phyloP scores from a whole-genome alignment of 108 stramenopile species.

The Cyclotella cryptica region DNA sequence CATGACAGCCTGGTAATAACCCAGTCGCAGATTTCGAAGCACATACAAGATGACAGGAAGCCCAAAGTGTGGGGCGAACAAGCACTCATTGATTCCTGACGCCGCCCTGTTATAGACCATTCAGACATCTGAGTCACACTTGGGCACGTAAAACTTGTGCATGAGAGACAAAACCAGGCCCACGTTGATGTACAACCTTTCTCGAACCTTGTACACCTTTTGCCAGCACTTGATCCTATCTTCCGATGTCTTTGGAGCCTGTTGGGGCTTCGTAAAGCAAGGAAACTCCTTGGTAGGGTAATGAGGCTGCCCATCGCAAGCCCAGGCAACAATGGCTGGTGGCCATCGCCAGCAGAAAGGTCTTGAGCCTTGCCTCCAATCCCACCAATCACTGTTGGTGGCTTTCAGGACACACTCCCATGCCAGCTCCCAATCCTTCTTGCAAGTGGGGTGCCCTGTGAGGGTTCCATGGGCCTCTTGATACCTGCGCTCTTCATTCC shows the following conservation, averaged over 20 bases:
- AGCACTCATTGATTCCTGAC: slow-evolving; percentile 51
- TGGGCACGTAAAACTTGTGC: slow-evolving; percentile 51
- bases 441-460: no score
- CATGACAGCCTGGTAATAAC: slow-evolving; percentile 43
- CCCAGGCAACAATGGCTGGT: background rate
- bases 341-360: slow-evolving; percentile 61
- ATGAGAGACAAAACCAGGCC: slow-evolving; percentile 13
- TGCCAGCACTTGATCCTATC: background rate
- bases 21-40: slow-evolving; percentile 8
- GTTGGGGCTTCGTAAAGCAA: no score
- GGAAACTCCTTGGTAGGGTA: no score
- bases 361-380: no score
- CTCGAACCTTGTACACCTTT: slow-evolving; percentile 34
- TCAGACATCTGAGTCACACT: slow-evolving; percentile 38
- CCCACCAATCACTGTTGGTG: slow-evolving; percentile 22
- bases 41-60: no score
- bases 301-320: slow-evolving; percentile 36
- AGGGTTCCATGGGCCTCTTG: background rate
- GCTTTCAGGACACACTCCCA: slow-evolving; percentile 26
- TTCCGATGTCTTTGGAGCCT: background rate
- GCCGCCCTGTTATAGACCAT: no score
- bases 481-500: background rate
- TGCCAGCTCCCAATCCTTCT: slow-evolving; percentile 5
- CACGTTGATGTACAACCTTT: background rate
- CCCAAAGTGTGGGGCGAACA: slow-evolving; percentile 37